Base-by-base conservation (phyloP, 2,329 filamentous ascomycete genomes). In the Lachnellula willkommii region DNA sequence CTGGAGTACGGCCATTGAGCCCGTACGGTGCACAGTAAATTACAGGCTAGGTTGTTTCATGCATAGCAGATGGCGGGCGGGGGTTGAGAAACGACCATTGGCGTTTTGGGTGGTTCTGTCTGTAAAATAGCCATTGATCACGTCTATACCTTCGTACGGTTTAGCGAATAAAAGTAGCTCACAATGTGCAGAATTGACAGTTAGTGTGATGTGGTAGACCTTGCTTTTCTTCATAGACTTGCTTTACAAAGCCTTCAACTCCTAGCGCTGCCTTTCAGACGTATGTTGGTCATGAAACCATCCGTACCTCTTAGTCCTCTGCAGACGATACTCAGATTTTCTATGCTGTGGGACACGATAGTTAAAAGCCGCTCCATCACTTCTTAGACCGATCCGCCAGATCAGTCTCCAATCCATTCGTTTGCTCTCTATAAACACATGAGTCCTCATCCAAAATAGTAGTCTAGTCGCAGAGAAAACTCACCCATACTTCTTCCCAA, bases 401-500 rank as follows among this genome's bases (percentile, higher is more conserved):
- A 17, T 45, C 28, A 28, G 45, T 22, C 11, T 14, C 45, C 12
- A 51, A 20, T 22, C 57, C 63, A 61, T 70, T 70, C 8, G 68
- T 70, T 58, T 71, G 69, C 52, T 70, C 69, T n/a, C 69, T 71
- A 46, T 22, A n/a, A 35, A 42, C 12, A 3, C 7, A n/a, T 58
- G 36, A 61, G 57, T 20, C 22, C 9, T 35, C 20, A 37, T 26
- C 15, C 7, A 20, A 7, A 45, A 52, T 32, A 11, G 20, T 24
- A 40, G 28, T n/a, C 17, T 11, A 35, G 43, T 24, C n/a, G 39
- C 15, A 46, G 3, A 14, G 24, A 40, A 12, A 50, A 63, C 68
- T 57, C 57, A 70, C 68, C 66, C 65, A 59, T 65, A 66, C 14
- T 56, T 75, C 32, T 67, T 72, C 60, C 75, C 80, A 48, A 89